Percentiles rank a stretch among this genome's conserved stretches.
Conservation (phyloP, 2,329 filamentous ascomycete species). For the Aspergillus fumigatus region DNA sequence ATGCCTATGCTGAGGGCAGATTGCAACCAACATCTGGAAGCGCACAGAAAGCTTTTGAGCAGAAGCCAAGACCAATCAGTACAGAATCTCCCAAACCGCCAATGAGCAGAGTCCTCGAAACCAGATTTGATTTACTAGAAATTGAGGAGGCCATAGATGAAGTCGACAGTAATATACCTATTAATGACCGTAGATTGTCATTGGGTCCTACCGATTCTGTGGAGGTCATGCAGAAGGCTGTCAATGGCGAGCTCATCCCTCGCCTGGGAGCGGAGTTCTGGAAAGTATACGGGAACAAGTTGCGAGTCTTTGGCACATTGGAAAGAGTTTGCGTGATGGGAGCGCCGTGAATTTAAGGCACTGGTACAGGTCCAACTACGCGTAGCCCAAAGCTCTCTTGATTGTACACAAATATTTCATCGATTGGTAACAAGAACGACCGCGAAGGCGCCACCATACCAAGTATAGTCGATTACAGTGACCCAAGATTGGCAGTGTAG, state of each 20-base stretch:
- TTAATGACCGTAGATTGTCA: neutral
- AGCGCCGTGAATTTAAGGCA: neutral
- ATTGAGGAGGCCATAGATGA: slow-evolving; percentile 15
- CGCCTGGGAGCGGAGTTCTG: slow-evolving; percentile 51
- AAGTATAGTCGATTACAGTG: neutral
- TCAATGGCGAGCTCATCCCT: slow-evolving; percentile 47
- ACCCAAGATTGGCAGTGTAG: neutral
- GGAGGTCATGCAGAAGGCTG: slow-evolving; percentile 20
- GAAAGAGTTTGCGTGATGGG: slow-evolving; percentile 44
- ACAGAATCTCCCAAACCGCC: neutral
- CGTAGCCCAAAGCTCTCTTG: neutral
- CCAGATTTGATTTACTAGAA: slow-evolving; percentile 25
- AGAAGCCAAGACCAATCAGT: neutral
- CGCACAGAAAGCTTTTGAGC: neutral
- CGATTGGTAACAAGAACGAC: neutral
- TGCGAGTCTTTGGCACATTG: slow-evolving; percentile 57
- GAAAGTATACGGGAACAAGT: slow-evolving; percentile 54
- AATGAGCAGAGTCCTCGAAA: slow-evolving; percentile 12
- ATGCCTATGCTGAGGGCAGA: neutral
- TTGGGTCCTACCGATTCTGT: neutral
- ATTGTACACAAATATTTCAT: neutral
- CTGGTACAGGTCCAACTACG: neutral
- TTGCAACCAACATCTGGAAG: neutral
- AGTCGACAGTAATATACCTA: neutral
- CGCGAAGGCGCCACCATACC: neutral